These are phyloP conservation scores for Irineochytrium annulatum DNA, from an alignment of 192 early-diverging fungal species.

Conservation along the genomic window DNA sequence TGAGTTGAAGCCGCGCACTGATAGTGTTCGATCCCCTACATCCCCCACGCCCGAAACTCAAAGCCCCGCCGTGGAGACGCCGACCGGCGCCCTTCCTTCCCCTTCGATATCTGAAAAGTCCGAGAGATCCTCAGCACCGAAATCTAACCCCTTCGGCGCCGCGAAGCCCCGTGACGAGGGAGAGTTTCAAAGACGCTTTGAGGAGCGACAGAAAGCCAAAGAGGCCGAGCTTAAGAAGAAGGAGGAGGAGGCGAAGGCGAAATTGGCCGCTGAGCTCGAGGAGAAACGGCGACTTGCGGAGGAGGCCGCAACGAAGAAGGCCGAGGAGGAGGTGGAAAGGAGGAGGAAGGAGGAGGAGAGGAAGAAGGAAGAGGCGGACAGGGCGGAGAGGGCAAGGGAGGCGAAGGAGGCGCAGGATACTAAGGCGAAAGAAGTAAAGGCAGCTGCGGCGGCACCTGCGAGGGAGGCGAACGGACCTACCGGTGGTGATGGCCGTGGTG, in stretches of 20 bases:
- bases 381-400: constrained; percentile 5
- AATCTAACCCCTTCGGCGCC: constrained; percentile 55
- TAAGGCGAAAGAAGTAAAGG: constrained; percentile 7
- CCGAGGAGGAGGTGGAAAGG: constrained; percentile 12
- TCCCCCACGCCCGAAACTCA: too few relatives aligned
- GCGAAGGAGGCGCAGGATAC: background rate
- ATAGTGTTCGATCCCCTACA: too few relatives aligned
- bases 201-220: constrained; percentile 41
- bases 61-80: too few relatives aligned
- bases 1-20: constrained; percentile 37
- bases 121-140: constrained; percentile 33
- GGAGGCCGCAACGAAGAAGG: background rate
- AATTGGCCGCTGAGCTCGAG: constrained; percentile 21
- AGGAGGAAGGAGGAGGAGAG: constrained; percentile 3
- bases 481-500: background rate
- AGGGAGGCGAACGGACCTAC: background rate
- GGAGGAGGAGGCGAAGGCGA: constrained; percentile 30
- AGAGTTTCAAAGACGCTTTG: constrained; percentile 45
- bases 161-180: constrained; percentile 51
- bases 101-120: constrained; percentile 12
- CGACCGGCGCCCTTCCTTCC: constrained; percentile 1
- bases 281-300: constrained; percentile 8
- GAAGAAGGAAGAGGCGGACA: constrained; percentile 8
- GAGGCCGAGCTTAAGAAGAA: constrained; percentile 37
- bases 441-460: background rate